phyloP scores from a whole-genome alignment of 805 yeast species.

The Barnettozyma sucrosica region DNA sequence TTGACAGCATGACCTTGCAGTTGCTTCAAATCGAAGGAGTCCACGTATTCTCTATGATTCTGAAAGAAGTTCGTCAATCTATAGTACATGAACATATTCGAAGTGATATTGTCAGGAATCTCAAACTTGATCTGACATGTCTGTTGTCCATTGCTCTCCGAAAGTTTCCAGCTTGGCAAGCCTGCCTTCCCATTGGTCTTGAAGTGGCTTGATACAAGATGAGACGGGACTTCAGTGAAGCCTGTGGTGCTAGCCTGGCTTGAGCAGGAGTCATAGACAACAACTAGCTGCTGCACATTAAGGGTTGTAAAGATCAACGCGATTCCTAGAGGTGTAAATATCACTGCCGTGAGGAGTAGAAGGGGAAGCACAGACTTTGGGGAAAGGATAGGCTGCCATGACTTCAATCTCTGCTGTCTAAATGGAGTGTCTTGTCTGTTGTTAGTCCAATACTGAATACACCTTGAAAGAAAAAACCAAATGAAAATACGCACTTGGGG shows the following conservation, averaged over 20 bases:
- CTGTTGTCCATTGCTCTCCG: slow-evolving; percentile 32
- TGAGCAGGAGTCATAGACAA: slow-evolving; percentile 73
- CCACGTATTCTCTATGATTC: slow-evolving; percentile 91
- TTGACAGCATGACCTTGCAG: slow-evolving; percentile 68
- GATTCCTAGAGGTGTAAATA: slow-evolving; percentile 89
- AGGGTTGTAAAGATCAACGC: slow-evolving; percentile 75
- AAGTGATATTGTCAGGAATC: slow-evolving; percentile 61
- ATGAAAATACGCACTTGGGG: slow-evolving; percentile 35
- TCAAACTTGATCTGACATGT: slow-evolving; percentile 68
- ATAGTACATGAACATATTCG: slow-evolving; percentile 75
- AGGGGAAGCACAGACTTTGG: slow-evolving; percentile 89
- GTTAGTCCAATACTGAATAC: slow-evolving; percentile 23
- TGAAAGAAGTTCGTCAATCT: slow-evolving; percentile 86
- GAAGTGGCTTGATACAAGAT: slow-evolving; percentile 59
- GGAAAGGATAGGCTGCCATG: slow-evolving; percentile 82
- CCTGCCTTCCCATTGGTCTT: slow-evolving; percentile 24
- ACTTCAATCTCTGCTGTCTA: slow-evolving; percentile 60
- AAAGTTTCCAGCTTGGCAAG: slow-evolving; percentile 61
- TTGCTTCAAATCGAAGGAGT: slow-evolving; percentile 76
- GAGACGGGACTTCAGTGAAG: slow-evolving; percentile 50
- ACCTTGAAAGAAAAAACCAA: not conserved
- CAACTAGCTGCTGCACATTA: slow-evolving; percentile 65
- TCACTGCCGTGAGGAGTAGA: slow-evolving; percentile 61
- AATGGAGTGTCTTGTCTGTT: slow-evolving; percentile 56
- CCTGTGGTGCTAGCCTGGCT: slow-evolving; percentile 37